Percentiles rank a stretch among this genome's conserved stretches.
Conservation (phyloP, 1,284 basidiomycete genomes). For the Marasmius oreades region DNA sequence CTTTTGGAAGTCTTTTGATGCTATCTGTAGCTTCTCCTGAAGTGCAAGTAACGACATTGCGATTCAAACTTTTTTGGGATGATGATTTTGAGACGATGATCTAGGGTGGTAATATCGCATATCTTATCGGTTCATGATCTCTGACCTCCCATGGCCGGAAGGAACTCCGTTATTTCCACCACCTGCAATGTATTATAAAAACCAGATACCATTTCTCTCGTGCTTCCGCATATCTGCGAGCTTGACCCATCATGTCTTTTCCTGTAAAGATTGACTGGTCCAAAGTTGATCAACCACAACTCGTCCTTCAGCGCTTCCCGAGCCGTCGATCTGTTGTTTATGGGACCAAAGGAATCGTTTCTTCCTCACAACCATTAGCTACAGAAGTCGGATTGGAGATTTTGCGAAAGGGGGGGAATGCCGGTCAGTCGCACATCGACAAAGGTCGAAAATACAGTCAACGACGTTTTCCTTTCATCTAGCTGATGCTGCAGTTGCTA, state of each 20-base stretch:
- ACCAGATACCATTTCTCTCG: neutral
- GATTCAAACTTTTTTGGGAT: conserved; percentile 5
- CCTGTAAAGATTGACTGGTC: conserved; percentile 60
- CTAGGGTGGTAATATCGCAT: neutral
- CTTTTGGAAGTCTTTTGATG: conserved; percentile 75
- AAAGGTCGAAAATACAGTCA: neutral
- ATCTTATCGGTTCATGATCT: neutral
- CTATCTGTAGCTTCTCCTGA: conserved; percentile 52
- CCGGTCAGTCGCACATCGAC: conserved; percentile 51
- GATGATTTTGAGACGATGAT: neutral
- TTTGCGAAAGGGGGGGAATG: conserved; percentile 87
- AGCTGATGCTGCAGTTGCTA: conserved; percentile 77
- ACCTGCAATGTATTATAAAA: neutral
- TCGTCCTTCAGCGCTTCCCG: conserved; percentile 57
- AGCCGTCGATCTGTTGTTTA: conserved; percentile 77
- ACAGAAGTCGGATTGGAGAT: conserved; percentile 88
- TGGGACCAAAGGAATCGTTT: conserved; percentile 84
- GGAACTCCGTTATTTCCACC: neutral
- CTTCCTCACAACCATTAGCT: conserved; percentile 89
- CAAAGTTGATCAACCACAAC: conserved; percentile 60
- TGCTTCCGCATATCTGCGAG: conserved; percentile 2
- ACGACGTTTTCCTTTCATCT: conserved; percentile 3
- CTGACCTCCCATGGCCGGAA: neutral
- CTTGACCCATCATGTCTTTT: conserved; percentile 28
- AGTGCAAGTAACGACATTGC: conserved; percentile 40